phyloP scores from a whole-genome alignment of 257 asterid genomes.

The Capsicum rhomboideum region DNA sequence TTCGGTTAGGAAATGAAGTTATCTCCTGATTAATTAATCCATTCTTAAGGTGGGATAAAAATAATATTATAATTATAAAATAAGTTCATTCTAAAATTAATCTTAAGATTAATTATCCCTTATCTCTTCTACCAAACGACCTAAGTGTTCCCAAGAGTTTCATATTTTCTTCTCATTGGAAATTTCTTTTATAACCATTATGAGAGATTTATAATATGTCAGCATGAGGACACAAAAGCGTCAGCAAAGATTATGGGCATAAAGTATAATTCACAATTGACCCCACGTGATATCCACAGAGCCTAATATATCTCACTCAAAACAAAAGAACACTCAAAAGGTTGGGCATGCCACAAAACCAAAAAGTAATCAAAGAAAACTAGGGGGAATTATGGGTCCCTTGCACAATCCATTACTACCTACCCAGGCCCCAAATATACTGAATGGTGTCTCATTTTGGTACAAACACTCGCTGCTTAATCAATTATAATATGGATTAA shows the following conservation, averaged over 20 bases:
- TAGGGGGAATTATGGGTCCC: not conserved
- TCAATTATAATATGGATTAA: not conserved
- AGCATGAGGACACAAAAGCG: not conserved
- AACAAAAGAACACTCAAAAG: not conserved
- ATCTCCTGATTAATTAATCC: too few relatives aligned
- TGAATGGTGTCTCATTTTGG: not conserved
- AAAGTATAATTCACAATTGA: not conserved
- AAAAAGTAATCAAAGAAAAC: slow-evolving; percentile 4
- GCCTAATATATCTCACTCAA: not conserved
- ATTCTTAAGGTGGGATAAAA: too few relatives aligned
- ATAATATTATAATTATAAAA: too few relatives aligned
- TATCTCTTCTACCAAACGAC: too few relatives aligned
- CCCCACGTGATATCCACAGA: slow-evolving; percentile 5
- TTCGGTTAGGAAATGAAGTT: too few relatives aligned
- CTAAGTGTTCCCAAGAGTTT: too few relatives aligned
- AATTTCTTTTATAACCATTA: not conserved
- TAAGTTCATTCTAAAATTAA: too few relatives aligned
- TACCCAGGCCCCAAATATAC: not conserved
- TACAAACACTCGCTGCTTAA: not conserved
- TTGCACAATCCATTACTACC: slow-evolving; percentile 7
- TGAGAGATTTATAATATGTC: not conserved
- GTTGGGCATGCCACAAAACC: slow-evolving; percentile 2
- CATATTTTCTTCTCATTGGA: not conserved
- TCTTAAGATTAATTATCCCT: too few relatives aligned
- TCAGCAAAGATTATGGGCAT: not conserved